A percentile compares a stretch with the other conserved stretches of the same genome.
These are phyloP conservation scores for Beta lomatogona DNA, from an alignment of 179 eudicot genomes.

Conservation along the genomic window DNA sequence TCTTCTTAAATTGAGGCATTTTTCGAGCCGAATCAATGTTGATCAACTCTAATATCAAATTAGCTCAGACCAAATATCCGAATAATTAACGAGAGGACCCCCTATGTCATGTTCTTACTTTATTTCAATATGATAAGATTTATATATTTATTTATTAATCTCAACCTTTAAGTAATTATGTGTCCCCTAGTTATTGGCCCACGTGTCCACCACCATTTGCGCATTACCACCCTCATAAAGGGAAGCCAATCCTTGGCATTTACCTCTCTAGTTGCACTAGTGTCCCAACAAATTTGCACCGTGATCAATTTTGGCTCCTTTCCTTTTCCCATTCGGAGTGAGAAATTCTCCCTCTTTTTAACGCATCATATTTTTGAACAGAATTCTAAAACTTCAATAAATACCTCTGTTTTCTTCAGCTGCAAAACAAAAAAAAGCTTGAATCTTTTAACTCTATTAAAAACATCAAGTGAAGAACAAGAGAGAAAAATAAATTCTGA, in stretches of 20 bases:
- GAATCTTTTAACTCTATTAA: constrained; percentile 1
- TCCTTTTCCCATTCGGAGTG: neutral
- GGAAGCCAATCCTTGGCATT: constrained; percentile 21
- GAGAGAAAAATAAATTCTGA: neutral
- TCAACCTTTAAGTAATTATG: neutral
- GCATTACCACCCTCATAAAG: neutral
- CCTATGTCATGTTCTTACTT: too few relatives aligned
- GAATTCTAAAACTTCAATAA: neutral
- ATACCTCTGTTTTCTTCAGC: neutral
- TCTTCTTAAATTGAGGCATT: too few relatives aligned
- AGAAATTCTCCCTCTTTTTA: constrained; percentile 4
- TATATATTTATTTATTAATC: too few relatives aligned
- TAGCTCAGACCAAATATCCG: too few relatives aligned
- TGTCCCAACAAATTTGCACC: constrained; percentile 12
- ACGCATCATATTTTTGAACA: neutral
- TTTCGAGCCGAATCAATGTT: too few relatives aligned
- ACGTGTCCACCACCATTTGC: neutral
- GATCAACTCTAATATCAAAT: too few relatives aligned
- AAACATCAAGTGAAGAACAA: neutral
- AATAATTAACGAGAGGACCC: too few relatives aligned
- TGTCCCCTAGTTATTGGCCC: neutral
- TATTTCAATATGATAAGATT: too few relatives aligned
- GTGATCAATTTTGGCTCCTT: constrained; percentile 20
- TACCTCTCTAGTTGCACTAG: constrained; percentile 11
- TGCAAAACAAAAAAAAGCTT: constrained; percentile 1